A percentile compares a stretch with the other conserved stretches of the same genome.
Conservation (phyloP, 257 asterid genomes). For the Anisodus tanguticus region DNA sequence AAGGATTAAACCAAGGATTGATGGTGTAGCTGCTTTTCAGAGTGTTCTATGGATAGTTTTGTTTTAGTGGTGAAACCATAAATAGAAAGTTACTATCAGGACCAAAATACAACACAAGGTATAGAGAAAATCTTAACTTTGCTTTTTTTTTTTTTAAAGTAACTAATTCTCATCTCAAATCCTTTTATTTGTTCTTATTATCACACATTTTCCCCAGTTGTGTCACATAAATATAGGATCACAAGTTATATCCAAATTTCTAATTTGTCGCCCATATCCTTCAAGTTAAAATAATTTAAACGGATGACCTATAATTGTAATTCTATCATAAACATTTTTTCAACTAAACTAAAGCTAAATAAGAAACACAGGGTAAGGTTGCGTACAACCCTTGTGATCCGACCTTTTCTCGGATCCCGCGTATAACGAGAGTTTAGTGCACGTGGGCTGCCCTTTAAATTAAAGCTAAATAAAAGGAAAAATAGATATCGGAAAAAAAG, state of each 20-base stretch:
- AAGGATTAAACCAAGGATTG: conserved; percentile 35
- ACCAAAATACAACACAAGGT: background rate
- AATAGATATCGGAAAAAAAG: background rate
- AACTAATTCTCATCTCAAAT: background rate
- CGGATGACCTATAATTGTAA: background rate
- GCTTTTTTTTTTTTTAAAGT: background rate
- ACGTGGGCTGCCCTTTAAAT: too few species aligned
- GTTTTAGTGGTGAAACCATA: background rate
- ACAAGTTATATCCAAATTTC: background rate
- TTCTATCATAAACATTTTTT: background rate
- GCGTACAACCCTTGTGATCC: too few species aligned
- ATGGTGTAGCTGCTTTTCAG: conserved; percentile 54
- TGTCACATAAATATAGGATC: background rate
- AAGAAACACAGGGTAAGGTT: too few species aligned
- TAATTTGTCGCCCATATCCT: background rate
- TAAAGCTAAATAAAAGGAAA: background rate
- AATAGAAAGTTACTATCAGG: background rate
- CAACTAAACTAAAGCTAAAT: background rate
- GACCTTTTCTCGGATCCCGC: too few species aligned
- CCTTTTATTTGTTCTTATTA: too few species aligned
- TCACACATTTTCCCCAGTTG: background rate
- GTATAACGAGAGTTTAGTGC: too few species aligned
- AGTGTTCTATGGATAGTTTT: conserved; percentile 37
- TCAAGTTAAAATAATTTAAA: background rate
- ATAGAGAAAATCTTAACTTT: background rate